phyloP scores from a whole-genome alignment of 75 land plant species.

The Cunninghamia lanceolata region DNA sequence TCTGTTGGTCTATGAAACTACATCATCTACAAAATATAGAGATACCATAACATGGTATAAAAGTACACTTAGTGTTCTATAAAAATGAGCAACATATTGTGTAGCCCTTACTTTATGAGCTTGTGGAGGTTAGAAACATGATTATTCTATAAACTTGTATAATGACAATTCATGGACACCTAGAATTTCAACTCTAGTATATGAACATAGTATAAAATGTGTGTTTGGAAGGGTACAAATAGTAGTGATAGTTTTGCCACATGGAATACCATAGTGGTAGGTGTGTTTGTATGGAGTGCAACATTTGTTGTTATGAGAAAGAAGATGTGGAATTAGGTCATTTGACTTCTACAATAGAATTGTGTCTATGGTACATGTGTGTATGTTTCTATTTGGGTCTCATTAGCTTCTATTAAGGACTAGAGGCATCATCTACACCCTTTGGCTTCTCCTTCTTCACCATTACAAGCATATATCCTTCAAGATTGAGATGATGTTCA shows the following conservation, averaged over 20 bases:
- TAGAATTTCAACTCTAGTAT: not conserved
- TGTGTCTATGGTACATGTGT: constrained; percentile 74
- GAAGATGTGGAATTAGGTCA: constrained; percentile 44
- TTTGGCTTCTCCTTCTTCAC: constrained; percentile 67
- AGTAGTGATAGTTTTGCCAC: not conserved
- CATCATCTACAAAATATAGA: too few relatives aligned
- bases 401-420: constrained; percentile 56
- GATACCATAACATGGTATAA: too few relatives aligned
- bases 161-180: not conserved
- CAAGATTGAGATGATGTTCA: not conserved
- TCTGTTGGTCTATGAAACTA: too few relatives aligned
- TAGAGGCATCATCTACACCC: constrained; percentile 80
- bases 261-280: constrained; percentile 1
- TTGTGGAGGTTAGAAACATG: too few relatives aligned
- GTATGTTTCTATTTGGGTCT: constrained; percentile 45
- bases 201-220: not conserved
- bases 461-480: constrained; percentile 49
- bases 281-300: constrained; percentile 54
- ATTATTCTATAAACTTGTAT: not conserved
- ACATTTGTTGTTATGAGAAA: constrained; percentile 43
- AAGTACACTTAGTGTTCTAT: too few relatives aligned
- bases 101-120: too few relatives aligned
- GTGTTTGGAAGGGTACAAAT: not conserved
- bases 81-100: too few relatives aligned
- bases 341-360: constrained; percentile 78